phyloP scores from a whole-genome alignment of 2,329 filamentous ascomycete genomes.

The Fusarium duplospermum region DNA sequence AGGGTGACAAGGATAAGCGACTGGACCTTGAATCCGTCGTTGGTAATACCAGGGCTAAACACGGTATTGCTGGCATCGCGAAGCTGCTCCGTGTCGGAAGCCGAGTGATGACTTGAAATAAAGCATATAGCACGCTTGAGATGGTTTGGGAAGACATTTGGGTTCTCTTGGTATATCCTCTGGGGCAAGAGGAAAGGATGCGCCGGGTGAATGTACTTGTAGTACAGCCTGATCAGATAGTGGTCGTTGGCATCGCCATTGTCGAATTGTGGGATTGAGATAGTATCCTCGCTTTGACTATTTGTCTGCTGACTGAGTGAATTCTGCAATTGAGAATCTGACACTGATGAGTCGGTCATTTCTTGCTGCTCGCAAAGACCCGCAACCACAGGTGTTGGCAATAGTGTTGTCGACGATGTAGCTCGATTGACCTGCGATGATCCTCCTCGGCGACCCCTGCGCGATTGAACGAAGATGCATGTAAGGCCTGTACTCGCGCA shows the following conservation, averaged over 20 bases:
- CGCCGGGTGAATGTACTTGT: background rate
- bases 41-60: background rate
- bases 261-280: background rate
- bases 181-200: conserved; percentile 1
- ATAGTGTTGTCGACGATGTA: background rate
- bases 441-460: background rate
- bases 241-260: background rate
- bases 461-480: background rate
- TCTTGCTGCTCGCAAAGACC: background rate
- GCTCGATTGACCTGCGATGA: background rate
- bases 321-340: background rate
- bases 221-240: background rate
- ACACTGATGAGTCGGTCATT: background rate
- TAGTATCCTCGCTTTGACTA: background rate
- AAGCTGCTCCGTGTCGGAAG: background rate
- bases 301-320: background rate
- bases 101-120: background rate
- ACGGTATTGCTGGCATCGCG: background rate
- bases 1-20: background rate
- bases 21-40: background rate
- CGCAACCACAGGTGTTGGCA: background rate
- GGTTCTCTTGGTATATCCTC: background rate
- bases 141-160: background rate
- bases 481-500: background rate
- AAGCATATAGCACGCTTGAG: conserved; percentile 1